Evolutionary conservation across 441 rosid genomes (phyloP).

Genomic region (Hypseocharis bilobata): DNA sequence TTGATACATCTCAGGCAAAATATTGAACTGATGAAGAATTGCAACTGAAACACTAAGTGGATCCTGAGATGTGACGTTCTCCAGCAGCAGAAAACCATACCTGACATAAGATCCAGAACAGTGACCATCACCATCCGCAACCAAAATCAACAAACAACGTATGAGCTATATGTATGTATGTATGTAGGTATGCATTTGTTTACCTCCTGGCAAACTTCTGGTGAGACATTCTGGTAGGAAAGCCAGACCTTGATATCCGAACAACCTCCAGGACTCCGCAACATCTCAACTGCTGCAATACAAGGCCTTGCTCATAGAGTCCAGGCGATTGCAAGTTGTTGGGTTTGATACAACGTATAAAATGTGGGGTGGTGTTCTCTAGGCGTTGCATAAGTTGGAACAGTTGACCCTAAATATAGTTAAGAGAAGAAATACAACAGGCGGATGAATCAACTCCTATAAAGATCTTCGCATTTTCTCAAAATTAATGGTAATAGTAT

Average conservation of each 20-base stretch:
- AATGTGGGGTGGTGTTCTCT: slow-evolving; percentile 90
- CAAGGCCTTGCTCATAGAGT: slow-evolving; percentile 76
- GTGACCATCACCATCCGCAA: slow-evolving; percentile 7
- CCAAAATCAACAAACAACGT: slow-evolving; percentile 7
- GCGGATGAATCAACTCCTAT: slow-evolving; percentile 3
- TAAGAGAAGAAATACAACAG: slow-evolving; percentile 12
- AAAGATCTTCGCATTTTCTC: background rate
- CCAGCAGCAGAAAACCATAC: slow-evolving; percentile 92
- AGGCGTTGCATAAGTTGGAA: slow-evolving; percentile 93
- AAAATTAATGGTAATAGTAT: background rate
- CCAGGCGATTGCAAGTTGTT: slow-evolving; percentile 83
- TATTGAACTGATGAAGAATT: slow-evolving; percentile 90
- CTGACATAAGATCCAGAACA: slow-evolving; percentile 34
- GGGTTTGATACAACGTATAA: slow-evolving; percentile 94
- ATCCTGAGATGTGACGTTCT: slow-evolving; percentile 63
- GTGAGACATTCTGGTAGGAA: slow-evolving; percentile 94
- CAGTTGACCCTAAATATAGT: slow-evolving; percentile 60
- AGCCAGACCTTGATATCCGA: slow-evolving; percentile 93
- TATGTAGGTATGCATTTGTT: background rate
- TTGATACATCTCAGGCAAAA: slow-evolving; percentile 98
- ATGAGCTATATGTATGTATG: background rate
- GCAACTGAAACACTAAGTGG: slow-evolving; percentile 95
- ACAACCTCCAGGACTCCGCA: slow-evolving; percentile 98
- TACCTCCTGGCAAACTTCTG: slow-evolving; percentile 94
- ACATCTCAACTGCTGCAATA: slow-evolving; percentile 89